Conservation (phyloP, 2,329 filamentous ascomycete genomes). For the Monosporascus ibericus region DNA sequence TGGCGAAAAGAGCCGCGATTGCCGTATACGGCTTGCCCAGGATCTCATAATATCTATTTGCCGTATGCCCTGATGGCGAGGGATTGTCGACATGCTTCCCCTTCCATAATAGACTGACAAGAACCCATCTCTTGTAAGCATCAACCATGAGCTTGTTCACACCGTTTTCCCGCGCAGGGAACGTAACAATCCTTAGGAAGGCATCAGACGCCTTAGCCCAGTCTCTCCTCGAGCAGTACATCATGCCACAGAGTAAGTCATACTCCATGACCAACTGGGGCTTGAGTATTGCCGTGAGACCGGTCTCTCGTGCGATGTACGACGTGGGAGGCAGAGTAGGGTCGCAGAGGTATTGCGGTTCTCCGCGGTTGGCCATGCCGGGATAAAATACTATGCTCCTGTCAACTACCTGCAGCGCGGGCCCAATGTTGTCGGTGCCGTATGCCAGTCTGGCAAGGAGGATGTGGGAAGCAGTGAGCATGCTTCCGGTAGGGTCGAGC, state of each 20-base stretch:
- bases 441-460: constrained; percentile 53
- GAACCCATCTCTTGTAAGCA: constrained; percentile 85
- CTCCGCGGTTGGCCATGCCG: constrained; percentile 31
- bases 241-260: constrained; percentile 57
- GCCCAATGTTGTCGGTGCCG: constrained; percentile 44
- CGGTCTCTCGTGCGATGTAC: constrained; percentile 55
- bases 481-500: constrained; percentile 59
- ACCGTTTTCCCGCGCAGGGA: constrained; percentile 56
- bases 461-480: constrained; percentile 61
- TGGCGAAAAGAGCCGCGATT: constrained; percentile 63
- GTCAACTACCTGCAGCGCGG: constrained; percentile 56
- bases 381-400: constrained; percentile 63
- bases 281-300: constrained; percentile 50
- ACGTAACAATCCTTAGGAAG: constrained; percentile 60
- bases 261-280: constrained; percentile 57
- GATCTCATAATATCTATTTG: constrained; percentile 40
- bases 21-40: constrained; percentile 65
- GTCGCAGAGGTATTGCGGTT: constrained; percentile 39
- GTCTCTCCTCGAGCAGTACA: constrained; percentile 53
- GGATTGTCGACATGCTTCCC: constrained; percentile 55
- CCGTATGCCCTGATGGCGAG: constrained; percentile 41
- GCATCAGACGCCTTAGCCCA: constrained; percentile 59
- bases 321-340: constrained; percentile 36
- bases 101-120: constrained; percentile 66
- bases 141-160: constrained; percentile 77